Base-by-base conservation (phyloP, 2,329 filamentous ascomycete species). In the Clonostachys solani region DNA sequence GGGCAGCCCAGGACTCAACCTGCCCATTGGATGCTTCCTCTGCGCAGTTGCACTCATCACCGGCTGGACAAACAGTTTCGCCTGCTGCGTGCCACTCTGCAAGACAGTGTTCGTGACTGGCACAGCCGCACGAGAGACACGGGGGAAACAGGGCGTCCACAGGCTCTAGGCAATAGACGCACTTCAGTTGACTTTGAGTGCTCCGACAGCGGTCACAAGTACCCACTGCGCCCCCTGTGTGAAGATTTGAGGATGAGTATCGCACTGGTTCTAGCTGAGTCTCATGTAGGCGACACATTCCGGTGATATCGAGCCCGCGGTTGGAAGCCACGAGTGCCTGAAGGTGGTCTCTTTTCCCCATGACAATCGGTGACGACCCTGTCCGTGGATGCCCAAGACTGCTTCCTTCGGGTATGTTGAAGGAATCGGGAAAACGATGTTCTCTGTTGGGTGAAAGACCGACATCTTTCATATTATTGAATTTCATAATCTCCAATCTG, bases 401-500 rank as follows among this genome's bases (percentile, higher is more conserved):
- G 36, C 58, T 59, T 41, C 58, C 68, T n/a, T 72, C 71, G 34
- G 65, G 65, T 17, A 67, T 59, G 40, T 65, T 67, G 45, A 64
- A 55, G 9, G 65, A 60, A 15, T 68, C 65, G 41, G 66, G 60
- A 42, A 65, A 62, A 50, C 60, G 65, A 40, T 54, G 57, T 18
- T 66, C 62, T 5, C 51, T 48, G 33, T 60, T 56, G 6, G 40
- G 52, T 18, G 47, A 60, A 55, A 42, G 17, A 23, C 12, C 55
- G 43, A 75, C 71, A 23, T 78, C 76, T 47, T 77, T 77, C 37
- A 86, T 66, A 5, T 80, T 74, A 51, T 86, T 86, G 57, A 86
- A 87, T 57, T 87, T 87, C 65, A 87, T 73, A 29, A 87, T 77
- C 58, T 87, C 84, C 2, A 87, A 72, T 16, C 83, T 73, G 33